phyloP scores from a whole-genome alignment of 345 rosid genomes.

The Linum tenue region DNA sequence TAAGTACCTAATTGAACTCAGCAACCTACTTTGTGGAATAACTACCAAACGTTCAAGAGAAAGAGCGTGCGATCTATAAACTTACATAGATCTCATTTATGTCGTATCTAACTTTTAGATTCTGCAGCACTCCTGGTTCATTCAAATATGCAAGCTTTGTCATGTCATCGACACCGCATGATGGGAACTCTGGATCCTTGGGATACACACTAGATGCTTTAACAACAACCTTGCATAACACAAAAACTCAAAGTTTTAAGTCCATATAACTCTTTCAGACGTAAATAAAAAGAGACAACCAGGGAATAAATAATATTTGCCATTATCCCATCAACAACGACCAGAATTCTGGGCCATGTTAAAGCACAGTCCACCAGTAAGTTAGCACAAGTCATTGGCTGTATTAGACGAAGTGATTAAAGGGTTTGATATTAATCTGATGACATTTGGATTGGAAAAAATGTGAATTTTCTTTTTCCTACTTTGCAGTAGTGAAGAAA shows the following conservation, averaged over 20 bases:
- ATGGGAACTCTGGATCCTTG: conserved; percentile 47
- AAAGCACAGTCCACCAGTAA: not conserved
- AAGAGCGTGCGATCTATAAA: not conserved
- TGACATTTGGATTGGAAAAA: not conserved
- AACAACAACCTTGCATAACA: conserved; percentile 34
- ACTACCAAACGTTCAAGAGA: not conserved
- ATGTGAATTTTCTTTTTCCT: too few relatives aligned
- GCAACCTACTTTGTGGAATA: conserved; percentile 5
- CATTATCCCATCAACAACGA: not conserved
- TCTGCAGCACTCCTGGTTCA: conserved; percentile 57
- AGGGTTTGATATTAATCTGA: not conserved
- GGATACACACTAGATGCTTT: conserved; percentile 42
- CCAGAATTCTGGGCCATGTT: not conserved
- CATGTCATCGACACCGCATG: conserved; percentile 65
- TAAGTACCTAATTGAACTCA: not conserved
- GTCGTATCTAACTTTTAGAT: conserved; percentile 44
- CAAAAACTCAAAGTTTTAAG: conserved; percentile 6
- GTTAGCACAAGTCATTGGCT: not conserved
- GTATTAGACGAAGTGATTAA: not conserved
- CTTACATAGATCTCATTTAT: conserved; percentile 57
- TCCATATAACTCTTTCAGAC: conserved; percentile 5
- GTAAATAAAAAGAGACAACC: not conserved
- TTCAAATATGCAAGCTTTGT: conserved; percentile 59
- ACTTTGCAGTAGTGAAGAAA: not conserved
- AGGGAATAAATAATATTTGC: not conserved